Percentiles rank a stretch among this genome's conserved stretches.
phyloP scores from a whole-genome alignment of 2,329 filamentous ascomycete species.

The Dryadomyces quercivorus region DNA sequence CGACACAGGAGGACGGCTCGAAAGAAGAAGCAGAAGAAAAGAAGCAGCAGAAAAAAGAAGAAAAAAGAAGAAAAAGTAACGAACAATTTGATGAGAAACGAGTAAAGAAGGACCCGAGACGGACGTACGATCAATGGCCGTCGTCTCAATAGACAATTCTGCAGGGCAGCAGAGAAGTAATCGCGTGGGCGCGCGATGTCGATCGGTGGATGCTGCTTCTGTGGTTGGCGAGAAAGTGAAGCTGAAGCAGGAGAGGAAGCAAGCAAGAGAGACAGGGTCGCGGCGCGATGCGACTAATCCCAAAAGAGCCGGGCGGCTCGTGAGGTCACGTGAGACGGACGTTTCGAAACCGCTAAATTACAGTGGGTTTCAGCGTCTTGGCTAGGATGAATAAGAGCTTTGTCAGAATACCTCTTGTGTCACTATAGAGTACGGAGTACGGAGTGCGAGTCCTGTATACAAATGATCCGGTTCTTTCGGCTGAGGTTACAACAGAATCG shows the following conservation, averaged over 20 bases:
- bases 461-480: no score
- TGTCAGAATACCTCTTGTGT: no score
- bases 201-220: neutral
- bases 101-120: neutral
- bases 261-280: neutral
- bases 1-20: neutral
- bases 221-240: neutral
- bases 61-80: constrained; percentile 7
- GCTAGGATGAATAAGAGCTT: no score
- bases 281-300: constrained; percentile 1
- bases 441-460: no score
- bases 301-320: neutral
- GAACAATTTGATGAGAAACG: constrained; percentile 6
- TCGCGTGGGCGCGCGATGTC: neutral
- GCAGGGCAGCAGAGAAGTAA: neutral
- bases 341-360: no score
- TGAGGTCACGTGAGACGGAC: neutral
- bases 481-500: no score
- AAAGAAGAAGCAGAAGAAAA: neutral
- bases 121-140: neutral
- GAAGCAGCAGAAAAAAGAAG: constrained; percentile 7
- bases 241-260: neutral
- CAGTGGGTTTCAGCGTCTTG: no score
- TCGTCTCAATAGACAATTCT: neutral
- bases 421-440: no score